Evolutionary conservation across 176 grass and related monocot species (phyloP), one percentile per base, ranked within the genome.

Genomic region (Triticum timopheevii): DNA sequence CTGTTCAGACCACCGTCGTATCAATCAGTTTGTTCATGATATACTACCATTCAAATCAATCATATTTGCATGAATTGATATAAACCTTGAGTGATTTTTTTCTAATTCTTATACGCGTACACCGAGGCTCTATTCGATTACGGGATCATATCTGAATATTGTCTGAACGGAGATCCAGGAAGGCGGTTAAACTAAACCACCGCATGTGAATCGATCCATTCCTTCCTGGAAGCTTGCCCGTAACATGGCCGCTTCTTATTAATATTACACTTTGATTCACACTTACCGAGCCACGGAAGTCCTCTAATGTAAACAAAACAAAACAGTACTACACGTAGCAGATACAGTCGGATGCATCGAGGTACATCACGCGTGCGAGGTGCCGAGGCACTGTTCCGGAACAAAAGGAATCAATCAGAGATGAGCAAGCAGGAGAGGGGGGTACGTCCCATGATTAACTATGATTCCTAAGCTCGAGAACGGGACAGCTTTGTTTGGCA

Each of bases 391-490:
- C 42, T 80, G 75, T 80, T 87, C 22, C 45, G 16, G 89, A 91
- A 80, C 76, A 76, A 31, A 87, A 27, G 85, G 70, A 77, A 75
- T 75, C 81, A 84, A 56, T 56, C 52, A 79, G 38, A 30, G 65
- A 76, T 6, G 73, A 76, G 68, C 10, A 44, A 34, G 52, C 54
- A 58, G 23, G n/a, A 83, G 28, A 30, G 28, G 47, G 72, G 10
- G 0, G 19, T 39, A 38, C 65, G 7, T 58, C 54, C 17, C 84
- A 80, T 80, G 76, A 76, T 87, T 89, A 72, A 67, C n/a, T 79
- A 84, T 89, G 54, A 74, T 89, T 83, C 66, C 19, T 54, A 49
- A 79, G 73, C 65, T 82, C 54, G 78, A 86, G 83, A 83, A 87
- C 42, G 65, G 17, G 65, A 83, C 83, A 92, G 20, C 85, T 76